Evolutionary conservation across 2,329 filamentous ascomycete species (phyloP).

Genomic region (Penicillium griseofulvum): DNA sequence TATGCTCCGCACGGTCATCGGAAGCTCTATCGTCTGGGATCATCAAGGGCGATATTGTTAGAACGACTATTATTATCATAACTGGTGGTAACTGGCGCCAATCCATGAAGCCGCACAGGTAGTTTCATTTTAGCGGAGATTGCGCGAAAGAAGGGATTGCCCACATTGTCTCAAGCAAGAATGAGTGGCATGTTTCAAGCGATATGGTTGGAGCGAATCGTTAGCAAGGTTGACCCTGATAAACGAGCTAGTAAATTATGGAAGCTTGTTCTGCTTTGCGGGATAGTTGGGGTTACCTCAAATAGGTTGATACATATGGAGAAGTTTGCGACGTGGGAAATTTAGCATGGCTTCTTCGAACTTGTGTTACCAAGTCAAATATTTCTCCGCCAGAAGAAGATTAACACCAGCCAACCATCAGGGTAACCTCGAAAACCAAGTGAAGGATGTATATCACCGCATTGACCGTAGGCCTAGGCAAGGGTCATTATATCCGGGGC

Average conservation of each 20-base stretch:
- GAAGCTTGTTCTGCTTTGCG: neutral
- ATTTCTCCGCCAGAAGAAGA: neutral
- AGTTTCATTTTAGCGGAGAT: slow-evolving; percentile 3
- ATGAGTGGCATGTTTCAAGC: neutral
- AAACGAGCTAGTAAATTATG: neutral
- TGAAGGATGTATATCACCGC: neutral
- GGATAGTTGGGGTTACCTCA: neutral
- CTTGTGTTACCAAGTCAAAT: neutral
- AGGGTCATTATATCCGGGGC: slow-evolving; percentile 1
- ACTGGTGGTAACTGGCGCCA: slow-evolving; percentile 9
- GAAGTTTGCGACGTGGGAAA: neutral
- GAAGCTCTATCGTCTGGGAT: slow-evolving; percentile 16
- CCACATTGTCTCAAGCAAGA: slow-evolving; percentile 15
- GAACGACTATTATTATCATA: neutral
- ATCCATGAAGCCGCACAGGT: slow-evolving; percentile 1
- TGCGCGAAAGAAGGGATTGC: slow-evolving; percentile 11
- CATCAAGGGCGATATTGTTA: slow-evolving; percentile 13
- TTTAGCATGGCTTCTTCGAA: neutral
- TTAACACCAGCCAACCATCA: neutral
- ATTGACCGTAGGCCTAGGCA: slow-evolving; percentile 2
- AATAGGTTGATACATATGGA: neutral
- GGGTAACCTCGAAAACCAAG: neutral
- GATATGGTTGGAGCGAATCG: neutral
- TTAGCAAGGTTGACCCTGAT: neutral
- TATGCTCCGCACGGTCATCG: slow-evolving; percentile 9